Evolutionary conservation across 257 asterid genomes (phyloP), one percentile per base, ranked within the genome.

Genomic region (Scutellaria barbata): DNA sequence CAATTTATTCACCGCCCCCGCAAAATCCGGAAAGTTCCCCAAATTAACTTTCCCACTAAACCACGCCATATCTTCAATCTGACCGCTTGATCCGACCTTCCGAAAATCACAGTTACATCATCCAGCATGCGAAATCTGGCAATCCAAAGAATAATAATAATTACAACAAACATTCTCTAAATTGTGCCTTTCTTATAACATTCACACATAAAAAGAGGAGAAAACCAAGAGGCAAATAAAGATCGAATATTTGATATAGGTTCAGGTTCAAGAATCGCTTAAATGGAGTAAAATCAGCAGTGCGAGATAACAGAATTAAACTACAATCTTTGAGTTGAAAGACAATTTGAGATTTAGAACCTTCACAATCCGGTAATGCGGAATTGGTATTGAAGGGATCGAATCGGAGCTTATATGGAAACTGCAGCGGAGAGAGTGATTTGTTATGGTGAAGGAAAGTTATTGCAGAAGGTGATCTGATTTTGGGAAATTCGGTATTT

Each of bases 1-100:
- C 68, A 95, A 84, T 77, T 95, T 95, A 80, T 88, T 95, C 75
- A 95, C 95, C 43, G 98, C 98, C 68, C 89, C 99, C 0, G 99
- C 86, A 10, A 95, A 85, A 92, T 95, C 99, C 45, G 92, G 86
- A 56, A 95, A 95, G 79, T 82, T 84, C 69, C 95, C 96, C 52
- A 95, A 69, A 20, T 94, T 82, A 47, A 95, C 90, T 73, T 85
- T 89, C 82, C 88, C 89, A 71, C 95, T 79, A 74, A 95, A 95
- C 99, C 99, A 95, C 77, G 97, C 91, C 98, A 92, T 92, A 52
- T 55, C 61, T 63, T 47, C 79, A 40, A 76, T 70, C 81, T 52
- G 51, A 66, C 79, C 59, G 74, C 68, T 66, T 67, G 83, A 82
- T 84, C 84, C 76, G 66, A 22, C 55, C 50, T 66, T 72, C 68